These are phyloP conservation scores for Dimocarpus longan DNA, from an alignment of 345 rosid genomes.

Conservation along the genomic window DNA sequence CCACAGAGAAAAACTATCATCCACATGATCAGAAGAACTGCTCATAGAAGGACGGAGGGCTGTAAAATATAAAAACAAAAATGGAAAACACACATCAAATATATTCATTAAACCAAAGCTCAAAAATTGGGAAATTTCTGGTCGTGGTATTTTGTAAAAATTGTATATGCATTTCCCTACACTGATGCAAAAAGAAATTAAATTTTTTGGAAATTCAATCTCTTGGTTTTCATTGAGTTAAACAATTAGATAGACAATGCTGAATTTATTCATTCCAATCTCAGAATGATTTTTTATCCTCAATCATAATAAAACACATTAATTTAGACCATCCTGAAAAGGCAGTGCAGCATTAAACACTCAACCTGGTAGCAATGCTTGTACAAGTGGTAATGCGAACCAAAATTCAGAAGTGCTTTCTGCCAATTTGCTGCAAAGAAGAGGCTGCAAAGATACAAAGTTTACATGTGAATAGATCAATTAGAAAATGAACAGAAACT, in stretches of 20 bases:
- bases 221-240: background rate
- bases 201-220: background rate
- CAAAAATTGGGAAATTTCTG: constrained; percentile 13
- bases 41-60: constrained; percentile 71
- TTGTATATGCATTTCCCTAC: background rate
- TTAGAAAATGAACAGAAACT: constrained; percentile 25
- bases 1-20: constrained; percentile 70
- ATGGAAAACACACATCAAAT: constrained; percentile 20
- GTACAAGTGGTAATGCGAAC: constrained; percentile 78
- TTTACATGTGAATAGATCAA: constrained; percentile 19
- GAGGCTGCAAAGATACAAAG: constrained; percentile 49
- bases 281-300: background rate
- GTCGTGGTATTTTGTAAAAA: background rate
- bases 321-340: constrained; percentile 14
- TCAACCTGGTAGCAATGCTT: constrained; percentile 79
- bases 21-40: constrained; percentile 51
- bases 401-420: constrained; percentile 60
- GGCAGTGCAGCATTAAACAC: constrained; percentile 12
- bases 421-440: constrained; percentile 64
- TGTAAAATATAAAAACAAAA: constrained; percentile 26
- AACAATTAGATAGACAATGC: background rate
- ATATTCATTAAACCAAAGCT: constrained; percentile 15
- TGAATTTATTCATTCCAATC: background rate
- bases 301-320: background rate
- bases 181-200: background rate